These are phyloP conservation scores for Ceratocystis alfenasii DNA, from an alignment of 2,329 filamentous ascomycete genomes.

Conservation along the genomic window DNA sequence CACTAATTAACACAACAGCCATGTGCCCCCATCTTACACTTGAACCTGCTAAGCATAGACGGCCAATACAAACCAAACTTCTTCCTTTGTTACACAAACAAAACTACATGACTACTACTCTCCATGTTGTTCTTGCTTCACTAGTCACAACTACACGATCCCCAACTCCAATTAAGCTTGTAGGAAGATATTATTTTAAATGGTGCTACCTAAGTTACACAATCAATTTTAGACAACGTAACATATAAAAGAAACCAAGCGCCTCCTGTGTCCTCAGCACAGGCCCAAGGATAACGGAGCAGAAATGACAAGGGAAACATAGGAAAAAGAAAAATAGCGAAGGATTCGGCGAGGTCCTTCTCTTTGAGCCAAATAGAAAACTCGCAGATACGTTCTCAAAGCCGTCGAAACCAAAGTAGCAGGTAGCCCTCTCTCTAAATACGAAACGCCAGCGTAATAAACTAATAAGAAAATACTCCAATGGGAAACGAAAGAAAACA, in stretches of 20 bases:
- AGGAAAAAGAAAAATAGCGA: constrained; percentile 9
- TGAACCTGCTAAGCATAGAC: no score
- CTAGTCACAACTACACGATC: no score
- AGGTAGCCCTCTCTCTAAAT: constrained; percentile 19
- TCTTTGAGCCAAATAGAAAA: neutral
- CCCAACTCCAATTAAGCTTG: neutral
- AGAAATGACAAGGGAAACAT: neutral
- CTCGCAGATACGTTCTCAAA: neutral
- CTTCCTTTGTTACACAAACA: no score
- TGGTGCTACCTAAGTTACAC: neutral
- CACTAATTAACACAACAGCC: no score
- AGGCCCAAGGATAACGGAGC: neutral
- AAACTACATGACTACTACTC: neutral
- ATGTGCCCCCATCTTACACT: no score
- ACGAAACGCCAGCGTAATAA: constrained; percentile 20
- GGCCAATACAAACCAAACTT: no score
- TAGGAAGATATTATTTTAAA: constrained; percentile 5
- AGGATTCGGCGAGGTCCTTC: constrained; percentile 5
- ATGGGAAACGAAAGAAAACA: constrained; percentile 7
- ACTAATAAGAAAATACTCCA: constrained; percentile 11
- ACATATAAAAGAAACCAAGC: neutral
- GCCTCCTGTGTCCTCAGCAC: constrained; percentile 9
- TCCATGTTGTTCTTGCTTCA: neutral
- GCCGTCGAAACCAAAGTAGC: constrained; percentile 4
- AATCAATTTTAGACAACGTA: constrained; percentile 8